These are phyloP conservation scores for Cocos nucifera DNA, from an alignment of 176 grass and related monocot species.

Conservation along the genomic window DNA sequence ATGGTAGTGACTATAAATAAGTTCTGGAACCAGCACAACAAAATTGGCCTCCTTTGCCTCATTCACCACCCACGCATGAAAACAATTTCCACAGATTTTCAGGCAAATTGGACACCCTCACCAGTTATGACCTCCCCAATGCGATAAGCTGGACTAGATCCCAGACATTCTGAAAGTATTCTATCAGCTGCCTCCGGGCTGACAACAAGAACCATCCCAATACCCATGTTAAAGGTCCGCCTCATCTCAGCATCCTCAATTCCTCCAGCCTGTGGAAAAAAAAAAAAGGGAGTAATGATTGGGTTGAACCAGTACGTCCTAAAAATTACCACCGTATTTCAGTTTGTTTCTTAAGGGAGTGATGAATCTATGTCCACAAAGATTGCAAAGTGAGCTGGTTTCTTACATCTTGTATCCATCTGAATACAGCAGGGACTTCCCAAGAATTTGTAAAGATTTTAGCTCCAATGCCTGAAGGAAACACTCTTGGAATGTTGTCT, in stretches of 20 bases:
- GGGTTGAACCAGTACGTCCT: too few species aligned
- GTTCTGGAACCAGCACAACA: too few species aligned
- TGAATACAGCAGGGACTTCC: constrained; percentile 61
- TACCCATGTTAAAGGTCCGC: constrained; percentile 90
- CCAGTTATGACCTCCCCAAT: constrained; percentile 77
- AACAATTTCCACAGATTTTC: neutral
- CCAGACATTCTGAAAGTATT: constrained; percentile 35
- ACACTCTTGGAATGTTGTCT: constrained; percentile 50
- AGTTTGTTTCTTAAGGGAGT: too few species aligned
- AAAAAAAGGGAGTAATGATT: too few species aligned
- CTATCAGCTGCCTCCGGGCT: constrained; percentile 36
- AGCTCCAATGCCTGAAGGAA: constrained; percentile 53
- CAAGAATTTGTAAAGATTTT: constrained; percentile 60
- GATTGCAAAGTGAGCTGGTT: neutral
- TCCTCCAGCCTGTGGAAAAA: constrained; percentile 44
- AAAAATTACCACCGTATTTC: too few species aligned
- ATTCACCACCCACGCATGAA: too few species aligned
- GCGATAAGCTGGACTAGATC: constrained; percentile 18
- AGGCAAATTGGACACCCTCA: constrained; percentile 51
- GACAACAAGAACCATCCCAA: constrained; percentile 80
- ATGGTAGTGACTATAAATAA: too few species aligned
- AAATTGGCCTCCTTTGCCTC: too few species aligned
- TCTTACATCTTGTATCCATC: constrained; percentile 61
- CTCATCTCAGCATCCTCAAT: constrained; percentile 79
- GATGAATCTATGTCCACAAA: neutral